Conservation (phyloP, 2,329 filamentous ascomycete species). For the Fusarium nurragi region DNA sequence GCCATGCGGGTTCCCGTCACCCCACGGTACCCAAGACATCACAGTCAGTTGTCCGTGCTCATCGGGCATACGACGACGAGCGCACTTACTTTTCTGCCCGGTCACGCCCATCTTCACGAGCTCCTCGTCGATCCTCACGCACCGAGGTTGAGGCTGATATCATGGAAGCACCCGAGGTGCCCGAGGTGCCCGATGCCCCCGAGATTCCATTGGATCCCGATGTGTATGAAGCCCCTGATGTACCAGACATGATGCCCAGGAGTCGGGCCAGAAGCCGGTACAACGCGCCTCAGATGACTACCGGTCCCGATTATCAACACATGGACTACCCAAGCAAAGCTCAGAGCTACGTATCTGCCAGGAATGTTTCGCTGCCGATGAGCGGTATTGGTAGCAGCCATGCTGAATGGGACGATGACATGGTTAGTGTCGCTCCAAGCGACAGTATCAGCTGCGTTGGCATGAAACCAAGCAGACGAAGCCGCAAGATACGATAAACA, state of each 20-base stretch:
- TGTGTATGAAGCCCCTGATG: slow-evolving; percentile 23
- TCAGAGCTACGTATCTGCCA: slow-evolving; percentile 46
- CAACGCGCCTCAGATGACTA: slow-evolving; percentile 32
- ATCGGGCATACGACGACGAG: slow-evolving; percentile 48
- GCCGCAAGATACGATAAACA: slow-evolving; percentile 39
- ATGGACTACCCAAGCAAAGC: slow-evolving; percentile 38
- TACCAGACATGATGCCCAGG: slow-evolving; percentile 42
- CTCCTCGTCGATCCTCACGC: slow-evolving; percentile 38
- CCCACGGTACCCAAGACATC: slow-evolving; percentile 40
- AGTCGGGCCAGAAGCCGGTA: slow-evolving; percentile 47
- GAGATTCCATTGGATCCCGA: slow-evolving; percentile 33
- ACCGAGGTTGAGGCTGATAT: slow-evolving; percentile 44
- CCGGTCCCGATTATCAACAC: slow-evolving; percentile 26
- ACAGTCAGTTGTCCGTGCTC: slow-evolving; percentile 38
- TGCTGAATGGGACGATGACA: slow-evolving; percentile 58
- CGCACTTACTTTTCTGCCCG: slow-evolving; percentile 57
- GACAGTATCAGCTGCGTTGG: slow-evolving; percentile 72
- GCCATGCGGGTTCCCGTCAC: slow-evolving; percentile 51
- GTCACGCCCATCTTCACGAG: slow-evolving; percentile 41
- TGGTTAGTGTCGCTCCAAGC: slow-evolving; percentile 64
- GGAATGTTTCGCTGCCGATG: slow-evolving; percentile 52
- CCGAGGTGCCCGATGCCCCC: slow-evolving; percentile 30
- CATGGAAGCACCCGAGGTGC: slow-evolving; percentile 40
- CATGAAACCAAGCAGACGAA: slow-evolving; percentile 45
- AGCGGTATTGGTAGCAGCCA: slow-evolving; percentile 55